phyloP scores from a whole-genome alignment of 495 filamentous ascomycete genomes.

The Monascus purpureus region DNA sequence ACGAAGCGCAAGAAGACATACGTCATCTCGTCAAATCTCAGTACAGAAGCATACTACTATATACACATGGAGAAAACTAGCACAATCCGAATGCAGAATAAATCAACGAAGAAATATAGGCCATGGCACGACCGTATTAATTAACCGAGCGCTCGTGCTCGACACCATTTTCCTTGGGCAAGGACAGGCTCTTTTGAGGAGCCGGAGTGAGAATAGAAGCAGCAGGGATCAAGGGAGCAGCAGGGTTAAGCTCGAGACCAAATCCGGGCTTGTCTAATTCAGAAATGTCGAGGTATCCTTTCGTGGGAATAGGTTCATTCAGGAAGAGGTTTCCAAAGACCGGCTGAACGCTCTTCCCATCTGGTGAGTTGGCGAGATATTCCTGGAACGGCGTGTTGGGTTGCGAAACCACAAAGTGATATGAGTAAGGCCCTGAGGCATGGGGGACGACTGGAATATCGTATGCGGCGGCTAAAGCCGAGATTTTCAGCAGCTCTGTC shows the following conservation, averaged over 20 bases:
- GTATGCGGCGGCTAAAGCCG: slow-evolving; percentile 79
- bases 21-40: no score
- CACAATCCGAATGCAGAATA: no score
- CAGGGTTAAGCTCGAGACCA: slow-evolving; percentile 71
- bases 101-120: no score
- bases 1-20: no score
- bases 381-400: slow-evolving; percentile 88
- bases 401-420: slow-evolving; percentile 87
- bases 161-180: slow-evolving; percentile 20
- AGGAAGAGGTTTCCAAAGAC: slow-evolving; percentile 86
- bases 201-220: slow-evolving; percentile 55
- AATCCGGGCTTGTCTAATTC: slow-evolving; percentile 84
- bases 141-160: slow-evolving; percentile 15
- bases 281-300: slow-evolving; percentile 64
- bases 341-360: slow-evolving; percentile 74
- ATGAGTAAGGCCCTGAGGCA: slow-evolving; percentile 82
- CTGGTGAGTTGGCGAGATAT: slow-evolving; percentile 82
- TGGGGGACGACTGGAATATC: slow-evolving; percentile 92
- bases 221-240: slow-evolving; percentile 63
- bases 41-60: no score
- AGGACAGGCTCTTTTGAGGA: slow-evolving; percentile 44
- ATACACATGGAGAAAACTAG: no score
- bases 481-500: slow-evolving; percentile 81
- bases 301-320: slow-evolving; percentile 76
- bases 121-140: no score